Conservation (phyloP, 371 early-diverging fungal genomes). For the Mortierella sp. region DNA sequence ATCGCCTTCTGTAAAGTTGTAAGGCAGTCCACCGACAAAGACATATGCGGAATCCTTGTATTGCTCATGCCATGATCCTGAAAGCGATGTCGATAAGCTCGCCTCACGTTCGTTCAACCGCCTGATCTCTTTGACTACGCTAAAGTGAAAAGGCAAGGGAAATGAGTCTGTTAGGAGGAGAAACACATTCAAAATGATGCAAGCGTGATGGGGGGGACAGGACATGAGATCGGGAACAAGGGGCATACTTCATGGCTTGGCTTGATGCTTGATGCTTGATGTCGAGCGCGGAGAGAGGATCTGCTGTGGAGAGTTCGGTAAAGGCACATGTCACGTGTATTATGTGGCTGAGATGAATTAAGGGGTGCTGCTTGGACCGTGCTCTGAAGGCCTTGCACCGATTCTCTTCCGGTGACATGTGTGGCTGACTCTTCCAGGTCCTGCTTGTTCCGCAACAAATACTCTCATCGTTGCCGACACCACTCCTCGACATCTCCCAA, state of each 20-base stretch:
- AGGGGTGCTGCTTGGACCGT: no score
- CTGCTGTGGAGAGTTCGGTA: no score
- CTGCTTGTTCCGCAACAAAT: no score
- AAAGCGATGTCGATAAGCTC: constrained; percentile 52
- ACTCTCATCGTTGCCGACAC: no score
- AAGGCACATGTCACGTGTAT: no score
- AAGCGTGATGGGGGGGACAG: neutral
- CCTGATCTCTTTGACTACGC: constrained; percentile 80
- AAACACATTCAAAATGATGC: neutral
- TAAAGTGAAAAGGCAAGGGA: constrained; percentile 22
- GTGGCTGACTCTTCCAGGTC: no score
- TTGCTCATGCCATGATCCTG: constrained; percentile 90
- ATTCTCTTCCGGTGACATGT: no score
- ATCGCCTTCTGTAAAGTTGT: constrained; percentile 93
- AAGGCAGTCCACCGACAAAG: constrained; percentile 87
- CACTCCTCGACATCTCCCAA: no score
- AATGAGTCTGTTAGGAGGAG: neutral
- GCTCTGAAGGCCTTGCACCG: no score
- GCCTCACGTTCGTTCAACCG: constrained; percentile 76
- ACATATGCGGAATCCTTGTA: constrained; percentile 92
- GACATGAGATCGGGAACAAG: neutral
- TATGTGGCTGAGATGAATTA: no score
- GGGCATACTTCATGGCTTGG: neutral
- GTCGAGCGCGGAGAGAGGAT: no score
- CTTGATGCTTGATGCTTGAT: no score